Percentiles rank a stretch among this genome's conserved stretches.
These are phyloP conservation scores for Crucihimalaya himalaica DNA, from an alignment of 345 rosid species.

Conservation along the genomic window DNA sequence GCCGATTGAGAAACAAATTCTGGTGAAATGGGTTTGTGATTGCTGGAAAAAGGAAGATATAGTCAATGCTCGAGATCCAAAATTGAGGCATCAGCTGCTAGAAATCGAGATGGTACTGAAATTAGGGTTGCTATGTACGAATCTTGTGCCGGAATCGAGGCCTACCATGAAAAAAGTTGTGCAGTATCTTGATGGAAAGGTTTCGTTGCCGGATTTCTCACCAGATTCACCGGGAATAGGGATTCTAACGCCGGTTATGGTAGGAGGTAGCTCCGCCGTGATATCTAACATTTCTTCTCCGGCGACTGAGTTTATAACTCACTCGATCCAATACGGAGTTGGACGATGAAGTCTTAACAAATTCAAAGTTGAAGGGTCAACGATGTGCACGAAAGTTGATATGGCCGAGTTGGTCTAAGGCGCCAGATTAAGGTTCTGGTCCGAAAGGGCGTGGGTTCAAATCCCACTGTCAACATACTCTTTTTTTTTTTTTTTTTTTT, in stretches of 20 bases:
- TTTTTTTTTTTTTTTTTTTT: not conserved
- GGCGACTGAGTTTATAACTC: constrained; percentile 27
- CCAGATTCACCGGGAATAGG: constrained; percentile 35
- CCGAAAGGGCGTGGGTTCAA: constrained; percentile 99
- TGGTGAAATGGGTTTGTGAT: constrained; percentile 47
- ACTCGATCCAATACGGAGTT: constrained; percentile 34
- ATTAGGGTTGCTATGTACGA: constrained; percentile 46
- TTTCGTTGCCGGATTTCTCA: constrained; percentile 37
- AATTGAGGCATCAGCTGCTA: constrained; percentile 5
- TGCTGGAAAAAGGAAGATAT: constrained; percentile 37
- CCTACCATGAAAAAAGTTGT: constrained; percentile 46
- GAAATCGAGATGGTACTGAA: constrained; percentile 41
- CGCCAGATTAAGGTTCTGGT: constrained; percentile 99
- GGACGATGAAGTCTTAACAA: constrained; percentile 12
- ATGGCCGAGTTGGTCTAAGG: constrained; percentile 97
- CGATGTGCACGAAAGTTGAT: constrained; percentile 42
- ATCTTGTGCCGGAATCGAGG: constrained; percentile 34
- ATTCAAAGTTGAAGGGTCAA: not conserved
- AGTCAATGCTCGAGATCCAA: constrained; percentile 37
- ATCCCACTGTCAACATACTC: constrained; percentile 79
- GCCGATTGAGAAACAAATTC: constrained; percentile 20
- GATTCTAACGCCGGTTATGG: constrained; percentile 19
- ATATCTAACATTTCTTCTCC: not conserved
- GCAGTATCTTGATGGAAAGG: constrained; percentile 27
- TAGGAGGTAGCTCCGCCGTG: not conserved